A percentile compares a stretch with the other conserved stretches of the same genome.
phyloP scores from a whole-genome alignment of 306 rosid genomes.

The Lotus japonicus region DNA sequence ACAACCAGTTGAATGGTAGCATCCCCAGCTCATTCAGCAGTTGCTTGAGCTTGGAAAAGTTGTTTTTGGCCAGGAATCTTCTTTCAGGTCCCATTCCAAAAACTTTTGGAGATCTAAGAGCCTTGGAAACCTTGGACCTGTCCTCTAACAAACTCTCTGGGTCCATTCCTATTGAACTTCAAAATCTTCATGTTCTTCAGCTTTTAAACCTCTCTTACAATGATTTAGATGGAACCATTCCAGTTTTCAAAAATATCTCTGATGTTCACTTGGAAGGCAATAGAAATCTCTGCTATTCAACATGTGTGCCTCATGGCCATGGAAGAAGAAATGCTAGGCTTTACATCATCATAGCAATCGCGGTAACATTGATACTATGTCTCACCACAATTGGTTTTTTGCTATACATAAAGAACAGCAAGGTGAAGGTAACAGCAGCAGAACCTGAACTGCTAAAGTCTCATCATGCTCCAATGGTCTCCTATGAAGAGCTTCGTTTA shows the following conservation, averaged over 20 bases:
- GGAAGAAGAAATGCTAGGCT: constrained; percentile 18
- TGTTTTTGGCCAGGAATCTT: constrained; percentile 42
- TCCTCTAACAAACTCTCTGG: constrained; percentile 73
- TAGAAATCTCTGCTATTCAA: constrained; percentile 38
- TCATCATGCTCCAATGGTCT: constrained; percentile 40
- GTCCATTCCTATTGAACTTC: constrained; percentile 50
- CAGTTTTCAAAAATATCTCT: constrained; percentile 30
- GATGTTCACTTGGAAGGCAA: constrained; percentile 58
- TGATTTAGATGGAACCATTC: constrained; percentile 58
- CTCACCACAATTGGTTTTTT: constrained; percentile 25
- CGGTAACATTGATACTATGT: constrained; percentile 25
- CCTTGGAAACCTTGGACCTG: constrained; percentile 53
- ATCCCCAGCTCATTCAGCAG: constrained; percentile 46
- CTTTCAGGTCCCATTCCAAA: constrained; percentile 64
- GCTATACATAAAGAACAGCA: constrained; percentile 28
- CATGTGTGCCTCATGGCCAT: constrained; percentile 22
- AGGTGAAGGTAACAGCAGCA: constrained; percentile 9
- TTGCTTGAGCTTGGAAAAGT: constrained; percentile 53
- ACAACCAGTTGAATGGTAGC: constrained; percentile 41
- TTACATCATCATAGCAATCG: constrained; percentile 13
- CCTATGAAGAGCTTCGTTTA: constrained; percentile 49
- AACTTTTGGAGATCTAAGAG: constrained; percentile 41
- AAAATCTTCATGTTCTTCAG: constrained; percentile 31
- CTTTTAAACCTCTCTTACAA: constrained; percentile 57
- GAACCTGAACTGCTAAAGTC: constrained; percentile 10